These are phyloP conservation scores for Aspergillus cavernicola DNA, from an alignment of 495 filamentous ascomycete species.

Conservation along the genomic window DNA sequence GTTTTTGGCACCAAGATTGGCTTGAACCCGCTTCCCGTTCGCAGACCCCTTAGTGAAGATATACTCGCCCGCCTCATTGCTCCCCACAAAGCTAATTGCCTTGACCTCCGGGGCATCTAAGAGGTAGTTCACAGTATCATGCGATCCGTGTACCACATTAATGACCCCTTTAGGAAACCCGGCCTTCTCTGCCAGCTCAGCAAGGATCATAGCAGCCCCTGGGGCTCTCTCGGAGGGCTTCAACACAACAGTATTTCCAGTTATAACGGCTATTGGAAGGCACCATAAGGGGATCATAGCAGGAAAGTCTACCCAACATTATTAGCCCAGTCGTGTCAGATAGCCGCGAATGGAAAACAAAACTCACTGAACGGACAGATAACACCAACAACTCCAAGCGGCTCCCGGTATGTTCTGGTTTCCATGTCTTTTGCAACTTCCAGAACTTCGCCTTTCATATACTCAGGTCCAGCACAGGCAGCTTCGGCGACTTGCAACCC, in stretches of 20 bases:
- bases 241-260: slow-evolving; percentile 56
- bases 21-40: no score
- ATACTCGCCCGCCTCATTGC: no score
- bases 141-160: slow-evolving; percentile 52
- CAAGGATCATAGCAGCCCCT: slow-evolving; percentile 51
- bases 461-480: slow-evolving; percentile 72
- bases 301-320: slow-evolving; percentile 63
- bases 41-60: no score
- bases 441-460: slow-evolving; percentile 69
- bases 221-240: slow-evolving; percentile 48
- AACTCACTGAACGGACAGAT: slow-evolving; percentile 91
- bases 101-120: slow-evolving; percentile 52
- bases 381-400: slow-evolving; percentile 87
- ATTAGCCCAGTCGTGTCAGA: no score
- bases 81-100: no score
- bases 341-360: background rate
- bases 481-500: slow-evolving; percentile 76
- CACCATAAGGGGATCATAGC: slow-evolving; percentile 99
- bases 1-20: no score
- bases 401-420: slow-evolving; percentile 87
- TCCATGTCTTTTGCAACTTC: slow-evolving; percentile 99
- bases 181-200: slow-evolving; percentile 53
- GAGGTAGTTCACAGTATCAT: slow-evolving; percentile 54
- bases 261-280: slow-evolving; percentile 36
- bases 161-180: slow-evolving; percentile 59